A percentile compares a stretch with the other conserved stretches of the same genome.
Conservation (phyloP, 1,139 yeast species). For the Magnusiomyces ingens region DNA sequence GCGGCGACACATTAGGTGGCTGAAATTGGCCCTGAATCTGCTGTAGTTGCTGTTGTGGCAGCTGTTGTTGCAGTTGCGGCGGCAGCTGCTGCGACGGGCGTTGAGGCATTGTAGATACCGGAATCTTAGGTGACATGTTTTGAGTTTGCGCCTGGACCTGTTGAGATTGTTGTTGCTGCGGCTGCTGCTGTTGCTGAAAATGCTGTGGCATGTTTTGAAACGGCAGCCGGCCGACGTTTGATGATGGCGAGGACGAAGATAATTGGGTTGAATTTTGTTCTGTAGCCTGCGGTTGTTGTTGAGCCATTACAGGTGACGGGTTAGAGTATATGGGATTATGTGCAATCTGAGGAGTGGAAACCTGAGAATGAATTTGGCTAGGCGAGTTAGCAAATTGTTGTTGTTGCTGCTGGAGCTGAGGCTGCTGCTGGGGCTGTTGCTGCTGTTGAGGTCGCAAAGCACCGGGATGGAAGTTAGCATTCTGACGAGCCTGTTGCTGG, state of each 20-base stretch:
- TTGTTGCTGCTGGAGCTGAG: slow-evolving; percentile 18
- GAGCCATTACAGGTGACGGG: slow-evolving; percentile 1
- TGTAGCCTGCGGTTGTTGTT: slow-evolving; percentile 9
- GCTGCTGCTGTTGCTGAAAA: neutral
- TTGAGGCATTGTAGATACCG: slow-evolving; percentile 23
- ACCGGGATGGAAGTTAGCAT: neutral
- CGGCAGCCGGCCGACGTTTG: neutral
- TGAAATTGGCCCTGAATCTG: slow-evolving; percentile 22
- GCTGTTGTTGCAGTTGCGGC: slow-evolving; percentile 16
- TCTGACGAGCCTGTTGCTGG: neutral
- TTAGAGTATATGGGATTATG: neutral
- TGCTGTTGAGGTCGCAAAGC: slow-evolving; percentile 11
- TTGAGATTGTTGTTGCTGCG: slow-evolving; percentile 14
- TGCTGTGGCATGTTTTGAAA: neutral
- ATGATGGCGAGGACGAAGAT: neutral
- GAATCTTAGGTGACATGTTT: slow-evolving; percentile 17
- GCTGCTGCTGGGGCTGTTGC: slow-evolving; percentile 14
- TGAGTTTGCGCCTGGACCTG: slow-evolving; percentile 15
- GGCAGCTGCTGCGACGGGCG: slow-evolving; percentile 19
- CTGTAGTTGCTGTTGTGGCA: slow-evolving; percentile 19
- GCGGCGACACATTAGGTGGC: no score
- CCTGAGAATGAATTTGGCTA: neutral
- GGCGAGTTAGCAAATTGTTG: slow-evolving; percentile 2
- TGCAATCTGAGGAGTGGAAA: neutral
- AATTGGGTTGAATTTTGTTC: neutral